Evolutionary conservation across 106 monocot species (phyloP).

Genomic region (Vanilla planifolia): DNA sequence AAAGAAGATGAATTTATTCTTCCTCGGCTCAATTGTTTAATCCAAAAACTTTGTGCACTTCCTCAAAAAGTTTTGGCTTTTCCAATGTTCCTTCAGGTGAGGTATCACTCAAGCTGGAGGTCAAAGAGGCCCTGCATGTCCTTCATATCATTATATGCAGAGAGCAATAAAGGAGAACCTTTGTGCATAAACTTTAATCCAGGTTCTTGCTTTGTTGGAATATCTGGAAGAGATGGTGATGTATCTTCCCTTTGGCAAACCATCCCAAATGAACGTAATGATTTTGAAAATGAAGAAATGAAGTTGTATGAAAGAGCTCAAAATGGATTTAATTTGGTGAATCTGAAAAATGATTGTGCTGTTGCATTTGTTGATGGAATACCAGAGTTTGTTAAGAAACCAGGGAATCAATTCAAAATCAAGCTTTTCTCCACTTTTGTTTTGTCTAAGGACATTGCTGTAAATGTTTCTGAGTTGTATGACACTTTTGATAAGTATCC

Average conservation of each 20-base stretch:
- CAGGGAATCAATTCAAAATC: conserved; percentile 73
- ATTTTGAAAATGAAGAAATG: conserved; percentile 26
- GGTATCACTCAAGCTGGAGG: conserved; percentile 48
- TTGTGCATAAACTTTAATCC: conserved; percentile 40
- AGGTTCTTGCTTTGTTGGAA: conserved; percentile 69
- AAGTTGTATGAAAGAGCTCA: conserved; percentile 19
- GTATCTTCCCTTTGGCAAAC: conserved; percentile 51
- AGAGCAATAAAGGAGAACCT: conserved; percentile 43
- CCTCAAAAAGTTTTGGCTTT: not conserved
- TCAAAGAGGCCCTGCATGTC: conserved; percentile 38
- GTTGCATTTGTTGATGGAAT: conserved; percentile 75
- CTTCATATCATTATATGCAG: conserved; percentile 67
- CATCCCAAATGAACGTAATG: conserved; percentile 23
- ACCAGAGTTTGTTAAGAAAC: conserved; percentile 83
- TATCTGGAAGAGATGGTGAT: conserved; percentile 50
- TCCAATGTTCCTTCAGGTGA: conserved; percentile 43
- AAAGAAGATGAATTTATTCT: too few species aligned
- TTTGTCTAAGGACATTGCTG: conserved; percentile 7
- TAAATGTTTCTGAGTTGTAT: not conserved
- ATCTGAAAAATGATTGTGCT: conserved; percentile 52
- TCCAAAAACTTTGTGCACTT: not conserved
- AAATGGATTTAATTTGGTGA: conserved; percentile 69
- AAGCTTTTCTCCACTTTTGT: conserved; percentile 46
- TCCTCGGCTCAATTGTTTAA: too few species aligned
- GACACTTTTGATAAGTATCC: conserved; percentile 7